Conservation (phyloP, 345 rosid genomes). For the Gossypium ekmanianum region DNA sequence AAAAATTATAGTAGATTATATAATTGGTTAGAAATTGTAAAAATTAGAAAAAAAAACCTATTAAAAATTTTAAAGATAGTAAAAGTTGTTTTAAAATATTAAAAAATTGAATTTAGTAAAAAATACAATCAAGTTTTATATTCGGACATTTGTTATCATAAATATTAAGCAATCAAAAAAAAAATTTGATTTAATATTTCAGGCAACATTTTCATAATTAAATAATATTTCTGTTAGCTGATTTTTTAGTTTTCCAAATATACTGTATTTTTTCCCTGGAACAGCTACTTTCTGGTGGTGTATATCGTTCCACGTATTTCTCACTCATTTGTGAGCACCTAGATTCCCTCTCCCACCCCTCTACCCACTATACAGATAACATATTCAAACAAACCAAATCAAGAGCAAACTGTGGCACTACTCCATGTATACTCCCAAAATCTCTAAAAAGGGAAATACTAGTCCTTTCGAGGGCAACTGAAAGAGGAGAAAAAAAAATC, state of each 20-base stretch:
- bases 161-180: too few species aligned
- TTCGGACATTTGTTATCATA: too few species aligned
- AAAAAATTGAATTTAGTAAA: too few species aligned
- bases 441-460: not conserved
- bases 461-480: not conserved
- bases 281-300: constrained; percentile 33
- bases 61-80: too few species aligned
- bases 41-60: too few species aligned
- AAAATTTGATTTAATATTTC: too few species aligned
- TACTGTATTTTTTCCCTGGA: not conserved
- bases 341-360: constrained; percentile 18
- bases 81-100: too few species aligned
- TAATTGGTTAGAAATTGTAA: too few species aligned
- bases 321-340: constrained; percentile 20
- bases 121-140: too few species aligned
- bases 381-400: constrained; percentile 24
- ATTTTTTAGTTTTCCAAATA: not conserved
- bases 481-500: not conserved
- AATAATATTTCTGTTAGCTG: not conserved
- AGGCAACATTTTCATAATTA: too few species aligned
- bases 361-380: constrained; percentile 16
- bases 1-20: too few species aligned
- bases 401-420: constrained; percentile 22
- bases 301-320: constrained; percentile 31
- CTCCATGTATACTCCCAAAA: constrained; percentile 19